Percentiles rank a stretch among this genome's conserved stretches.
Conservation (phyloP, 192 early-diverging fungal species). For the Coemansia aciculifera region DNA sequence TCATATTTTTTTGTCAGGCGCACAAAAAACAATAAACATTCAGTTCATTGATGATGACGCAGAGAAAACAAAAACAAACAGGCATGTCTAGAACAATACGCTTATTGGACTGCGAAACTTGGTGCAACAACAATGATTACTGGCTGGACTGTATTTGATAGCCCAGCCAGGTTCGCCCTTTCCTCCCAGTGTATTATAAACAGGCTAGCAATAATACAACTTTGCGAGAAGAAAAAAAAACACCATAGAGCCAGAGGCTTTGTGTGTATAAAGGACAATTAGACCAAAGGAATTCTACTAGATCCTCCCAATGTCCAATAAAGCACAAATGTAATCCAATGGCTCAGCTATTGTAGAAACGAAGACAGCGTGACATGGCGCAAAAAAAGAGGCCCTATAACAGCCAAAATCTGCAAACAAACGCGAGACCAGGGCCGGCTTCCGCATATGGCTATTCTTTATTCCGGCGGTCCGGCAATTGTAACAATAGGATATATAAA, state of each 20-base stretch:
- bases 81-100: not conserved
- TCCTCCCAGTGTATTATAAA: no score
- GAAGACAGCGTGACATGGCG: not conserved
- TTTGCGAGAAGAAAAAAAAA: not conserved
- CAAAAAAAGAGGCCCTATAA: not conserved
- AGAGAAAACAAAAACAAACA: slow-evolving; percentile 3
- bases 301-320: not conserved
- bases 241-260: not conserved
- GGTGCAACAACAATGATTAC: not conserved
- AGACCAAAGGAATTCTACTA: not conserved
- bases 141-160: not conserved
- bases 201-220: not conserved
- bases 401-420: not conserved
- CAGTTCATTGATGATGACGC: not conserved
- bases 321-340: not conserved
- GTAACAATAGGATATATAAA: not conserved
- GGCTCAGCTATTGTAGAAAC: not conserved
- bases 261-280: not conserved
- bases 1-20: not conserved
- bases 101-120: not conserved
- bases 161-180: not conserved
- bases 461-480: slow-evolving; percentile 3
- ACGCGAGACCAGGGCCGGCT: not conserved
- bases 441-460: not conserved
- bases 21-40: not conserved